A percentile compares a stretch with the other conserved stretches of the same genome.
phyloP scores from a whole-genome alignment of 2,329 filamentous ascomycete species.

The Cadophora gregata region DNA sequence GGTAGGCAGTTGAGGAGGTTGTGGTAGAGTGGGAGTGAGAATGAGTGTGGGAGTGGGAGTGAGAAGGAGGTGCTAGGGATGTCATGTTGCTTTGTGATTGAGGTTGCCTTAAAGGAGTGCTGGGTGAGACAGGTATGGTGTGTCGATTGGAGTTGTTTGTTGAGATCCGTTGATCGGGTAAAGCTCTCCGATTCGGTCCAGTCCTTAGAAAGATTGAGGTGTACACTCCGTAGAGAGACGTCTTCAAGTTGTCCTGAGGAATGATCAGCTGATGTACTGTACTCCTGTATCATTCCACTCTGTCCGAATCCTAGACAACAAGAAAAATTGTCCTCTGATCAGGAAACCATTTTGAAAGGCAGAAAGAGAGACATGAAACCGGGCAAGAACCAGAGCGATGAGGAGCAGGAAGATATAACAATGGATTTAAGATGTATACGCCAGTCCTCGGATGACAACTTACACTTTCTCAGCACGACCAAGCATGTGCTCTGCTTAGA shows the following conservation, averaged over 20 bases:
- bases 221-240: too few species aligned
- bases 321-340: not conserved
- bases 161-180: too few species aligned
- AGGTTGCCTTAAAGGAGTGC: too few species aligned
- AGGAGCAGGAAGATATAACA: not conserved
- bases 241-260: not conserved
- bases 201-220: not conserved
- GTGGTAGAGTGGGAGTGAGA: not conserved
- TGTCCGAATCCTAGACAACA: not conserved
- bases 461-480: not conserved
- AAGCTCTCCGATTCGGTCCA: too few species aligned
- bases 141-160: not conserved
- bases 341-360: not conserved
- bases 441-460: slow-evolving; percentile 2
- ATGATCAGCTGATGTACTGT: not conserved
- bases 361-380: too few species aligned
- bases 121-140: not conserved
- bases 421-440: not conserved
- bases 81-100: slow-evolving; percentile 4
- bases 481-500: slow-evolving; percentile 7
- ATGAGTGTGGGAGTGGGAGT: not conserved
- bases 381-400: not conserved
- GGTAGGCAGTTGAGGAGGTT: slow-evolving; percentile 10
- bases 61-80: not conserved
- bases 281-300: not conserved